A percentile compares a stretch with the other conserved stretches of the same genome.
These are phyloP conservation scores for Trichoderma guizhouense DNA, from an alignment of 2,329 filamentous ascomycete genomes.

Conservation along the genomic window DNA sequence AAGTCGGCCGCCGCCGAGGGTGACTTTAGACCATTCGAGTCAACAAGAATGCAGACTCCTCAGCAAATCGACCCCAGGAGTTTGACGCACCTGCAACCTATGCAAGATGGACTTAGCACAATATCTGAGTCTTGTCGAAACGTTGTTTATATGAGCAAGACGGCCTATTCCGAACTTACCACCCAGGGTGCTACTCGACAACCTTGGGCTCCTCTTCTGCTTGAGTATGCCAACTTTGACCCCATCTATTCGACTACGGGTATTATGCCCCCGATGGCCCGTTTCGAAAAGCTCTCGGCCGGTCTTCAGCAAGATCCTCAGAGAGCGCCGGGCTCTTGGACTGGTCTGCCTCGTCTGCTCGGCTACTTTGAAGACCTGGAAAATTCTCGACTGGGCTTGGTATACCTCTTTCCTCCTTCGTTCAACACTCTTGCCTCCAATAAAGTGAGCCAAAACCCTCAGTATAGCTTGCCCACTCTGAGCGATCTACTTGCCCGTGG, in stretches of 20 bases:
- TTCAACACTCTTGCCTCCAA: conserved; percentile 59
- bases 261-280: conserved; percentile 61
- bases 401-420: conserved; percentile 68
- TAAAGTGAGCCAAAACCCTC: conserved; percentile 46
- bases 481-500: conserved; percentile 50
- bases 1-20: conserved; percentile 35
- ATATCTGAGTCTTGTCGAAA: conserved; percentile 38
- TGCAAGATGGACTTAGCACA: conserved; percentile 33
- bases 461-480: conserved; percentile 52
- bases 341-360: conserved; percentile 57
- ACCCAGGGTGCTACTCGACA: conserved; percentile 41
- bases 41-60: conserved; percentile 59
- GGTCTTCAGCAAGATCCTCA: conserved; percentile 55
- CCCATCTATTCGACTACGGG: conserved; percentile 60
- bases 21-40: conserved; percentile 53
- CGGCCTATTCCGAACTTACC: conserved; percentile 47
- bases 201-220: conserved; percentile 56
- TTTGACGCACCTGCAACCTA: conserved; percentile 47
- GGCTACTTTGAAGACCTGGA: conserved; percentile 74
- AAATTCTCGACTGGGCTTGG: conserved; percentile 66
- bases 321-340: conserved; percentile 54
- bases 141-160: conserved; percentile 49
- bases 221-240: conserved; percentile 68
- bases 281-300: conserved; percentile 60
- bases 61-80: conserved; percentile 56